Evolutionary conservation across 306 rosid species (phyloP).

Genomic region (Argentina anserina): DNA sequence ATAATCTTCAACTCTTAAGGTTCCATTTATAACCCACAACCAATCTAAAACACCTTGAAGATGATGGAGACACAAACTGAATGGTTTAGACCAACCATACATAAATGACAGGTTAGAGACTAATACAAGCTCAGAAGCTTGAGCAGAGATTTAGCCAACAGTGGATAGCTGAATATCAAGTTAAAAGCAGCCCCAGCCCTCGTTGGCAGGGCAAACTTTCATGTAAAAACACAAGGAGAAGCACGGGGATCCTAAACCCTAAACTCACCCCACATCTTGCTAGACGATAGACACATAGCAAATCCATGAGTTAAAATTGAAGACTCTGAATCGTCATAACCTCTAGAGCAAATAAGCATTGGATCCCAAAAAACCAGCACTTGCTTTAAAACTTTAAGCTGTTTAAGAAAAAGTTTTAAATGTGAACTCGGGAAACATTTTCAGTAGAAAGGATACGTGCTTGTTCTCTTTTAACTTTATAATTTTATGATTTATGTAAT

Average conservation of each 20-base stretch:
- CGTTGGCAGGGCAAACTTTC: neutral
- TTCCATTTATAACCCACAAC: neutral
- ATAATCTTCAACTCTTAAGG: neutral
- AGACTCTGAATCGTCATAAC: neutral
- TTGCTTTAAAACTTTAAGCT: no score
- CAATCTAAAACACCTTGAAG: neutral
- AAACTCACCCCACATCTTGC: neutral
- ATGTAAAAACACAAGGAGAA: no score
- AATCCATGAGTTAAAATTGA: neutral
- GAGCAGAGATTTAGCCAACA: neutral
- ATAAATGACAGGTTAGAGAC: neutral
- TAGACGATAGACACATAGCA: neutral
- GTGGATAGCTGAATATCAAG: neutral
- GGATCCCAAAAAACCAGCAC: neutral
- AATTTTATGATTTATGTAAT: neutral
- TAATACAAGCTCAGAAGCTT: neutral
- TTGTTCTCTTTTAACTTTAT: neutral
- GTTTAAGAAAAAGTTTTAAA: no score
- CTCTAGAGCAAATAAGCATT: neutral
- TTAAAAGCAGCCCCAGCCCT: neutral
- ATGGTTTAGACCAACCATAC: neutral
- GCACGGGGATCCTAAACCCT: no score
- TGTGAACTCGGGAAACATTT: no score
- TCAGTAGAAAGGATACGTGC: neutral
- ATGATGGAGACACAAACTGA: no score